Percentiles rank a stretch among this genome's conserved stretches.
phyloP scores from a whole-genome alignment of 768 basidiomycete genomes.

The Cytidiella melzeri region DNA sequence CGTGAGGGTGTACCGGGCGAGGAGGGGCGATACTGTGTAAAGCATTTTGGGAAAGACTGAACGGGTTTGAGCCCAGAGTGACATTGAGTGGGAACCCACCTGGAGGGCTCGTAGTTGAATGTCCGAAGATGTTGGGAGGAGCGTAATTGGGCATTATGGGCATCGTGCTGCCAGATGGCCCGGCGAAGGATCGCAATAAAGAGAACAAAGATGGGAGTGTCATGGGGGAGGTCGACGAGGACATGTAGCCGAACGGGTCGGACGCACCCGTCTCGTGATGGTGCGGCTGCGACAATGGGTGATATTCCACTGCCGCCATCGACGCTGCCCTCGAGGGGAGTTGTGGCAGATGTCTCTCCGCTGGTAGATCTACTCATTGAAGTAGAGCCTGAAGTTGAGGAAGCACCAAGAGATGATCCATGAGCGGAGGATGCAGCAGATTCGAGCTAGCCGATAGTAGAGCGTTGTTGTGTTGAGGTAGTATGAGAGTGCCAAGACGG shows the following conservation, averaged over 20 bases:
- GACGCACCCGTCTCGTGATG: conserved; percentile 4
- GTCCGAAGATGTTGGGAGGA: background rate
- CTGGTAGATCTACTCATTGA: conserved; percentile 4
- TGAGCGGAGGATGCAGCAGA: conserved; percentile 1
- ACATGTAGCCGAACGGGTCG: conserved; percentile 23
- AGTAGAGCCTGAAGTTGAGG: conserved; percentile 5
- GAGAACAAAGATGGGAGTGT: background rate
- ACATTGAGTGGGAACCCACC: background rate
- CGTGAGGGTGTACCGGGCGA: conserved; percentile 59
- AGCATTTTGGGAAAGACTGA: conserved; percentile 20
- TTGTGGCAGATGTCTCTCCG: conserved; percentile 7
- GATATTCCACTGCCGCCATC: background rate
- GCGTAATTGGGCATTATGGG: background rate
- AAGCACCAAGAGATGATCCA: background rate
- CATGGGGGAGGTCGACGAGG: background rate
- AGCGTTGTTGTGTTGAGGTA: too few species aligned
- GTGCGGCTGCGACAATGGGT: background rate
- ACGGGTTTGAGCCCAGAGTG: conserved; percentile 1
- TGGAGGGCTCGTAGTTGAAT: background rate
- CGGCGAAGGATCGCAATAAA: conserved; percentile 2
- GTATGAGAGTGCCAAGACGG: too few species aligned
- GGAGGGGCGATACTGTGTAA: conserved; percentile 33
- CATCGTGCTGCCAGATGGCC: background rate
- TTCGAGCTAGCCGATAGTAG: too few species aligned
- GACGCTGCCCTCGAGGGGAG: conserved; percentile 3